Conservation (phyloP, 2,329 filamentous ascomycete species). For the Nemania serpens region DNA sequence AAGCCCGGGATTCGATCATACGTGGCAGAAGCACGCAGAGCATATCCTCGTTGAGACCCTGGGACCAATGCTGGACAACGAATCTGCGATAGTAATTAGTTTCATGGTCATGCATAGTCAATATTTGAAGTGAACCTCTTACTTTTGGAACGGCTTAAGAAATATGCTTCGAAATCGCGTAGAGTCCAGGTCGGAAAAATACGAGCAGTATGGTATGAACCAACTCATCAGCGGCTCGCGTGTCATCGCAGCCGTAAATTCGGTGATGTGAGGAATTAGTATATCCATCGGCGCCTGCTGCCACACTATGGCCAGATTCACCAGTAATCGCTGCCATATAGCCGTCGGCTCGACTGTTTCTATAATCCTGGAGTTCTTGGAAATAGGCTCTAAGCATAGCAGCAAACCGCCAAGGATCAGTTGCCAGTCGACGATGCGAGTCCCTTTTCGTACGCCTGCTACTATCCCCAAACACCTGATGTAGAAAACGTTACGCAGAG, state of each 20-base stretch:
- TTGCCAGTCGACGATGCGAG: constrained; percentile 74
- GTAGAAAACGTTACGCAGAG: constrained; percentile 53
- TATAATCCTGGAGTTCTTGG: constrained; percentile 46
- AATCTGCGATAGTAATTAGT: constrained; percentile 62
- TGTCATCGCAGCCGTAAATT: constrained; percentile 68
- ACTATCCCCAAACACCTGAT: constrained; percentile 68
- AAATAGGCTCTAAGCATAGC: constrained; percentile 55
- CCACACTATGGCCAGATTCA: constrained; percentile 68
- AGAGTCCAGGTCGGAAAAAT: constrained; percentile 73
- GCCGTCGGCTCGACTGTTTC: constrained; percentile 41
- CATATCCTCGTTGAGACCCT: constrained; percentile 66
- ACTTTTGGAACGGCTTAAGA: constrained; percentile 80
- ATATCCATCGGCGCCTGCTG: constrained; percentile 79
- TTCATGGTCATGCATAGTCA: too few species aligned
- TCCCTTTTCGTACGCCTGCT: constrained; percentile 80
- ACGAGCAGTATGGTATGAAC: constrained; percentile 86
- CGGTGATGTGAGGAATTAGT: constrained; percentile 70
- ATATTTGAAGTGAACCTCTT: constrained; percentile 34
- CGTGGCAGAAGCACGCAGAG: constrained; percentile 71
- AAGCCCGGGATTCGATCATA: constrained; percentile 60
- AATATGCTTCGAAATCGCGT: constrained; percentile 80
- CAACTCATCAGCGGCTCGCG: constrained; percentile 68
- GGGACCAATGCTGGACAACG: constrained; percentile 73
- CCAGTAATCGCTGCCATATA: constrained; percentile 63
- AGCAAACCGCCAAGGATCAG: constrained; percentile 62